Percentiles rank a stretch among this genome's conserved stretches.
These are phyloP conservation scores for Botrytis deweyae DNA, from an alignment of 2,329 filamentous ascomycete species.

Conservation along the genomic window DNA sequence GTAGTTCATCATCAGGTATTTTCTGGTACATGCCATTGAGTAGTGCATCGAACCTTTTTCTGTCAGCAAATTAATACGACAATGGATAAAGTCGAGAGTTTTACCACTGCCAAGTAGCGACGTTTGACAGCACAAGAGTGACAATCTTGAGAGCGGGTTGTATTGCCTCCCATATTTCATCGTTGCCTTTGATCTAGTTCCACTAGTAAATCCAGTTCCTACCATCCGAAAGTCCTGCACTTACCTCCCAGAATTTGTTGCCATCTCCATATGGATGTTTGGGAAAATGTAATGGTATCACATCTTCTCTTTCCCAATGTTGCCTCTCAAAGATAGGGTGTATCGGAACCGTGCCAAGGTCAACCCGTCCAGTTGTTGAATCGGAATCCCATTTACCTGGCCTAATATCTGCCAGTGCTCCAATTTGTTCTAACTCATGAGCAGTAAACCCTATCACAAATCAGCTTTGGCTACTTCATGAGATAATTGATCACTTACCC, in stretches of 20 bases:
- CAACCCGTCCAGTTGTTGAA: too few relatives aligned
- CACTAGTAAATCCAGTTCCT: neutral
- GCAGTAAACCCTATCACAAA: neutral
- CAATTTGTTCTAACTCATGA: neutral
- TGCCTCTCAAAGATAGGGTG: neutral
- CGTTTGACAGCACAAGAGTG: neutral
- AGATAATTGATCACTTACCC: neutral
- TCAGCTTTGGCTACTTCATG: neutral
- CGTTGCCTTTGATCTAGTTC: neutral
- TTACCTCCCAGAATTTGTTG: slow-evolving; percentile 5
- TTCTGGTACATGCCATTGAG: neutral
- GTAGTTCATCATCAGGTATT: neutral
- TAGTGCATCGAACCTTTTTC: slow-evolving; percentile 1
- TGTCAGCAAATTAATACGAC: neutral
- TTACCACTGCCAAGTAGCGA: neutral
- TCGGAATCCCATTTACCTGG: neutral
- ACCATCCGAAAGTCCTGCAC: too few relatives aligned
- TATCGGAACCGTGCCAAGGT: neutral
- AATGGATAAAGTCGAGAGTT: neutral
- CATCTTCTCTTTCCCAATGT: neutral
- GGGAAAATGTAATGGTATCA: neutral
- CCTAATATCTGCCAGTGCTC: neutral
- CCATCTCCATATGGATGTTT: slow-evolving; percentile 4
- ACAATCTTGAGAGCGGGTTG: neutral
- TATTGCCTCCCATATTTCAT: slow-evolving; percentile 4